A percentile compares a stretch with the other conserved stretches of the same genome.
Evolutionary conservation across 345 rosid genomes (phyloP).

Genomic region (Boechera divaricarpa): DNA sequence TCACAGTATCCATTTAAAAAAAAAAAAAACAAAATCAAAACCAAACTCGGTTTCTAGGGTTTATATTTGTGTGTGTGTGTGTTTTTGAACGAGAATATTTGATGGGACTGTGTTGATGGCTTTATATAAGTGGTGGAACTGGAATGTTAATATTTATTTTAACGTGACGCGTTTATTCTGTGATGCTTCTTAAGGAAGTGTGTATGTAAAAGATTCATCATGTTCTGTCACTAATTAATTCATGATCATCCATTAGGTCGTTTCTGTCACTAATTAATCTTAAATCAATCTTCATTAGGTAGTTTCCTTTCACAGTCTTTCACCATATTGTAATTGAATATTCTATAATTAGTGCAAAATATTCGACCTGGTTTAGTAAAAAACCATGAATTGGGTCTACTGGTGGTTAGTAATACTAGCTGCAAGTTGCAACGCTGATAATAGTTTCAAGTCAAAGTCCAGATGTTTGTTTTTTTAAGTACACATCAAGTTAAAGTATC

Average conservation of each 20-base stretch:
- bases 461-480: background rate
- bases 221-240: slow-evolving; percentile 24
- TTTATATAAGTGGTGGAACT: slow-evolving; percentile 7
- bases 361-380: background rate
- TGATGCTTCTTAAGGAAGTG: slow-evolving; percentile 23
- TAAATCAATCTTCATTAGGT: slow-evolving; percentile 9
- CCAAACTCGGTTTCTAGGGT: slow-evolving; percentile 1
- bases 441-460: background rate
- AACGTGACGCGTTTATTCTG: background rate
- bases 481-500: background rate
- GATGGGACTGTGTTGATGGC: slow-evolving; percentile 2
- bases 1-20: slow-evolving; percentile 59
- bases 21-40: background rate
- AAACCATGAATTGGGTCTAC: background rate
- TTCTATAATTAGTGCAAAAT: background rate
- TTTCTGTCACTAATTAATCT: slow-evolving; percentile 24
- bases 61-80: background rate
- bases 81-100: too few relatives aligned
- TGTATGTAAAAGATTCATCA: slow-evolving; percentile 12
- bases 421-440: background rate
- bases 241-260: background rate
- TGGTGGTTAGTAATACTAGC: background rate
- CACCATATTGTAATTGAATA: background rate
- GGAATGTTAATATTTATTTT: slow-evolving; percentile 6
- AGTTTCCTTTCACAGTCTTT: slow-evolving; percentile 15